Base-by-base conservation (phyloP, 345 rosid species). In the Rhodamnia argentea region DNA sequence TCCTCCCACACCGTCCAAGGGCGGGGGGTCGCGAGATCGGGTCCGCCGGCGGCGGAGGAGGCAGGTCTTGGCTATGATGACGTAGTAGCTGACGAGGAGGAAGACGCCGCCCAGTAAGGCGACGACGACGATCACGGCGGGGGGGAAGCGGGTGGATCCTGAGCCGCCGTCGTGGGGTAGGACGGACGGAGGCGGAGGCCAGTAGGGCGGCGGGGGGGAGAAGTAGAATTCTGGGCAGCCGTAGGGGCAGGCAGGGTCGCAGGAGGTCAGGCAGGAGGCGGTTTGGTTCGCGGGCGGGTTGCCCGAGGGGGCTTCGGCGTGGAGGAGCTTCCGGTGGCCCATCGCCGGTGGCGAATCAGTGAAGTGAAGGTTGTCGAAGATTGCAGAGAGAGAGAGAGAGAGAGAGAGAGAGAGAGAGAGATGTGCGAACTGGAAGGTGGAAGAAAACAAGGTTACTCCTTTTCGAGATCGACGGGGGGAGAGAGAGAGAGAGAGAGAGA, bases 51-150 rank as follows among this genome's bases (percentile, higher is more conserved):
- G 44, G 52, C 86, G 89, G 90, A 89, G 87, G 52, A 84, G 58
- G 47, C 87, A 87, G 82, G 87, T 87, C 90, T 91, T 93, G 9
- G 88, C 87, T 75, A 85, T 87, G 42, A 94, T 44, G 40, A 92
- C 64, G 55, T 90, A 89, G 84, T 86, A 91, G 62, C 89, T 64
- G 60, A 92, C 86, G 81, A 91, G 74, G 64, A 93, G 82, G 88
- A 90, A 89, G 84, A 92, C 76, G 83, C 82, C 88, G 82, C 91
- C 89, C 2, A 92, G 88, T 6, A 92, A 7, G 51, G 89, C 37
- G 76, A 94, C 70, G 64, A 90, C 83, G 62, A 92, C 60, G 85
- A 90, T 85, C 87, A 90, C 87, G 85, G 76, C 84, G 12, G 88
- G 82, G 40, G 94, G 88, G 84, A 88, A 15, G 78, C n/a, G 83